These are phyloP conservation scores for Oidiodendron maius DNA, from an alignment of 495 filamentous ascomycete genomes.

Conservation along the genomic window DNA sequence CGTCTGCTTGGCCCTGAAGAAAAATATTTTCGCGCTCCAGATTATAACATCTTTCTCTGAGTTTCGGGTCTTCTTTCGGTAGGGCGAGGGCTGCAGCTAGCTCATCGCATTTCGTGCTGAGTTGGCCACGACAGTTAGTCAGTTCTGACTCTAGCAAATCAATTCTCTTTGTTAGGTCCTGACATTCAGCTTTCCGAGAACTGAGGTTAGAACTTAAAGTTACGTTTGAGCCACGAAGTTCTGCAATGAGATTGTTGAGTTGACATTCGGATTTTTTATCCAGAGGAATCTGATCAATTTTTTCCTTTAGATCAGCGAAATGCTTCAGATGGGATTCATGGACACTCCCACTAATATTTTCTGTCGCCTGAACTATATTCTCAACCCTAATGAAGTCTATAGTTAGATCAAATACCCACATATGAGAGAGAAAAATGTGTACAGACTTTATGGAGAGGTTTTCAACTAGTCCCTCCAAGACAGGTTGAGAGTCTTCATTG, in stretches of 20 bases:
- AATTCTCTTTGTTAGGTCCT: conserved; percentile 14
- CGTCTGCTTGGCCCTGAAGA: conserved; percentile 13
- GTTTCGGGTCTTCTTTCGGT: conserved; percentile 8
- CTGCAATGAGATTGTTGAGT: conserved; percentile 11
- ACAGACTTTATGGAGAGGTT: conserved; percentile 14
- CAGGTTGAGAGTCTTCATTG: conserved; percentile 4
- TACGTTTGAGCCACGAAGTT: conserved; percentile 13
- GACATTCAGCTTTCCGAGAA: conserved; percentile 7
- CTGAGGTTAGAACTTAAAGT: conserved; percentile 1
- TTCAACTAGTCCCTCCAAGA: conserved; percentile 12
- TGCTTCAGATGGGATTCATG: conserved; percentile 4
- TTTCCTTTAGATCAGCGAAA: conserved; percentile 13
- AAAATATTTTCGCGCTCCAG: conserved; percentile 9
- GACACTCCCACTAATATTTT: not conserved
- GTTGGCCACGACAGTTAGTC: conserved; percentile 9
- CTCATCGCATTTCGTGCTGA: conserved; percentile 14
- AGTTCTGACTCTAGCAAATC: conserved; percentile 23
- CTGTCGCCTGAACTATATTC: not conserved
- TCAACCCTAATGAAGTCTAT: not conserved
- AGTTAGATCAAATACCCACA: not conserved
- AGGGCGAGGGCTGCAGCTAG: conserved; percentile 6
- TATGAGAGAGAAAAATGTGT: not conserved
- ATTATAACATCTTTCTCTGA: conserved; percentile 11
- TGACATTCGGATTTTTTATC: conserved; percentile 7
- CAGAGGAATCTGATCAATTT: conserved; percentile 9